Base-by-base conservation (phyloP, 169 alveolate genomes). In the Plasmodium inui region DNA sequence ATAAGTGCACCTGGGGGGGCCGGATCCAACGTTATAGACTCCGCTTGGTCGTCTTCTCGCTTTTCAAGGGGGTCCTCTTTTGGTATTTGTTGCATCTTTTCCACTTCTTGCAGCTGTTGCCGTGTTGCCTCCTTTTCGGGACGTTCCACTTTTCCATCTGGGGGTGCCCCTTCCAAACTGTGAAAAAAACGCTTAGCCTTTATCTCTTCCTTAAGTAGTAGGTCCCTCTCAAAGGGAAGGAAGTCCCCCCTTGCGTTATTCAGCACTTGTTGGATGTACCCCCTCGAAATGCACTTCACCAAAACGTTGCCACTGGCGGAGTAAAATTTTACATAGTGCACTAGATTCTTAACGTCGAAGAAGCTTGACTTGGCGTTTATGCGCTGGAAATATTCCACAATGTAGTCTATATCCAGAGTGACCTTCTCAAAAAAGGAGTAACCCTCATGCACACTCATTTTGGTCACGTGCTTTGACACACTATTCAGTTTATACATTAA, bases 401-500 rank as follows among this genome's bases (percentile, higher is more conserved):
- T 26, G 44, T 70, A 82, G 28, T 44, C 19, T 71, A 91, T 55
- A 81, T 91, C 92, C 5, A 4, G 5, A 14, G 61, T 71, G 0
- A 91, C 55, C 37, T 91, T 71, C 72, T 91, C 67, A 41, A 71
- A 91, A 74, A 82, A 82, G 67, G 28, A 17, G 37, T 91, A 91
- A 10, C 70, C 14, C 41, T 82, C 92, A 30, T 71, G 41, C 28
- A 91, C 34, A 71, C 71, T 81, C 55, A 91, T 44, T 26, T 91
- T 82, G 3, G 95, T 80, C 19, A 81, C 34, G 83, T 91, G 84
- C 74, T 91, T 91, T 1, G 86, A 70, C 7, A 82, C 82, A 82
- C 76, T 37, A 2, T 81, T 73, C 34, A 91, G 30, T 82, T 81
- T 80, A 57, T 91, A 57, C 95, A 91, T 91, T 46, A 91, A 53